Evolutionary conservation across 768 basidiomycete genomes (phyloP).

Genomic region (Trametes cinnabarina): DNA sequence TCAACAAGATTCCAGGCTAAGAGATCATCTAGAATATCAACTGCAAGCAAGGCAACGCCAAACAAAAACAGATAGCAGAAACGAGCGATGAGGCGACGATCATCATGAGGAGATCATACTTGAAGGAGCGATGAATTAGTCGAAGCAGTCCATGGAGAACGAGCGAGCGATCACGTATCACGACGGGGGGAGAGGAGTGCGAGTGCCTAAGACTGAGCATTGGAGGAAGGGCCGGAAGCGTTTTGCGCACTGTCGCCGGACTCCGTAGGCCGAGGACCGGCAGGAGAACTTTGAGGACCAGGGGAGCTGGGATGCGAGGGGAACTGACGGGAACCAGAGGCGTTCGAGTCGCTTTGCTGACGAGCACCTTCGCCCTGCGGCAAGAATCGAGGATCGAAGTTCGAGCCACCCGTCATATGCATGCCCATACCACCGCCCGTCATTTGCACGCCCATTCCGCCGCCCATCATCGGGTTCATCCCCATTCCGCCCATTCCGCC

Average conservation of each 20-base stretch:
- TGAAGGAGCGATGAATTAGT: neutral
- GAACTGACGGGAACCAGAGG: conserved; percentile 8
- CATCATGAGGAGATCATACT: neutral
- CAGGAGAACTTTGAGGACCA: conserved; percentile 21
- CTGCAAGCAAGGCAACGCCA: neutral
- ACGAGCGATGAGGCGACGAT: neutral
- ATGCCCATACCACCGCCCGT: conserved; percentile 17
- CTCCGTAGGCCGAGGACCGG: conserved; percentile 19
- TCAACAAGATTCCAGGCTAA: conserved; percentile 8
- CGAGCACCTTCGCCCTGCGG: conserved; percentile 27
- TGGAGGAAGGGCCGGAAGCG: conserved; percentile 10
- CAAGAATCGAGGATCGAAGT: conserved; percentile 58
- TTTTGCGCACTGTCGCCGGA: conserved; percentile 6
- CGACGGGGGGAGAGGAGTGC: neutral
- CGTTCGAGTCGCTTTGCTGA: conserved; percentile 4
- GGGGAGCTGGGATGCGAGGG: conserved; percentile 25
- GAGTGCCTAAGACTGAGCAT: conserved; percentile 4
- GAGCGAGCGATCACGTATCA: neutral
- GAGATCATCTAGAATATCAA: conserved; percentile 3
- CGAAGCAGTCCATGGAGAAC: conserved; percentile 7
- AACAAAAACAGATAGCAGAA: neutral
- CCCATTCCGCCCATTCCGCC: conserved; percentile 22
- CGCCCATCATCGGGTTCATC: conserved; percentile 15
- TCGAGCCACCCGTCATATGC: conserved; percentile 52
- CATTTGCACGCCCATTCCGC: conserved; percentile 8